These are phyloP conservation scores for Aspergillus conjunctus DNA, from an alignment of 495 filamentous ascomycete genomes.

Conservation along the genomic window DNA sequence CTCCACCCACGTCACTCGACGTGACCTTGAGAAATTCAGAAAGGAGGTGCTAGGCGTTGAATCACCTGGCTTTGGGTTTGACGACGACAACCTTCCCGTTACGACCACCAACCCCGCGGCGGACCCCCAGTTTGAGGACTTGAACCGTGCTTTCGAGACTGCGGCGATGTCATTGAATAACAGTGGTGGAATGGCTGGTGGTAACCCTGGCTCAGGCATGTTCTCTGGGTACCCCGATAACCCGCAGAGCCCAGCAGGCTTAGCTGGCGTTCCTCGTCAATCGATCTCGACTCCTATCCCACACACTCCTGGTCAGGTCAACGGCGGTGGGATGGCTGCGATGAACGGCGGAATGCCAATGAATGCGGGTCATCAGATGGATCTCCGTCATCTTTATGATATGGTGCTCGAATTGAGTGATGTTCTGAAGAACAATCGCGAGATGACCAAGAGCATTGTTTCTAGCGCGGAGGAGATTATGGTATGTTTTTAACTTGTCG, in stretches of 20 bases:
- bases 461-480: conserved; percentile 64
- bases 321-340: conserved; percentile 60
- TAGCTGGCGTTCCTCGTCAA: conserved; percentile 42
- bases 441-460: conserved; percentile 73
- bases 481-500: conserved; percentile 35
- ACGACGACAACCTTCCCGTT: conserved; percentile 36
- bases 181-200: conserved; percentile 35
- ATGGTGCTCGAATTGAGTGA: conserved; percentile 81
- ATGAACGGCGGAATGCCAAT: conserved; percentile 61
- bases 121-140: conserved; percentile 38
- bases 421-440: conserved; percentile 74
- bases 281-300: conserved; percentile 39
- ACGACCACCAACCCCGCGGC: conserved; percentile 29
- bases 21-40: conserved; percentile 49
- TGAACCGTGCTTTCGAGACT: conserved; percentile 42
- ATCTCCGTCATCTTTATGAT: conserved; percentile 80
- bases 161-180: conserved; percentile 44
- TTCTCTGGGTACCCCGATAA: conserved; percentile 40
- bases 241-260: conserved; percentile 33
- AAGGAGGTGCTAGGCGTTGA: conserved; percentile 46
- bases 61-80: conserved; percentile 31
- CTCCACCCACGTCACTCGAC: conserved; percentile 49
- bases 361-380: conserved; percentile 82
- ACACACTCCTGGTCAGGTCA: conserved; percentile 48
- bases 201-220: conserved; percentile 33